These are phyloP conservation scores for Yarrowia galli DNA, from an alignment of 1,139 yeast genomes.

Conservation along the genomic window DNA sequence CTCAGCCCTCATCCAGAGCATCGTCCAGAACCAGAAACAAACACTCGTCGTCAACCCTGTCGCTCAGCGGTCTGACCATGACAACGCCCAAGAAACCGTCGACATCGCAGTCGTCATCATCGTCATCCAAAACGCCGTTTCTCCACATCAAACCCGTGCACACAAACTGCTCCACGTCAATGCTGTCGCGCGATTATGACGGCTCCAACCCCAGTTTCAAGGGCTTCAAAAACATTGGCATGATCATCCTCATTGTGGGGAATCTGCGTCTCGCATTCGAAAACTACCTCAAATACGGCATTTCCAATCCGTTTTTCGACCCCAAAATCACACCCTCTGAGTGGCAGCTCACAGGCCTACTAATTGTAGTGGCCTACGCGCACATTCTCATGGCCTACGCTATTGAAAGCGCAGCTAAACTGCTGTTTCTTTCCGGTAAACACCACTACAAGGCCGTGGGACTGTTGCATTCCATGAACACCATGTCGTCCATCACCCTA, in stretches of 20 bases:
- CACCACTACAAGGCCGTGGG: conserved; percentile 43
- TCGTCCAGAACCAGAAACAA: conserved; percentile 34
- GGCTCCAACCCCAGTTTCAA: conserved; percentile 45
- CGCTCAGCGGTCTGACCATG: conserved; percentile 17
- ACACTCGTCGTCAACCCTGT: conserved; percentile 26
- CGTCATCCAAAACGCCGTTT: conserved; percentile 19
- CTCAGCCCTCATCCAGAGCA: conserved; percentile 20
- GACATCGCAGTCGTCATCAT: neutral
- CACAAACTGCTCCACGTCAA: conserved; percentile 40
- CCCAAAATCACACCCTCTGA: conserved; percentile 51
- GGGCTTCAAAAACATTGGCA: conserved; percentile 54
- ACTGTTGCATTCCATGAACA: conserved; percentile 50
- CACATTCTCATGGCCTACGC: conserved; percentile 52
- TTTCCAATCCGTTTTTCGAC: conserved; percentile 48
- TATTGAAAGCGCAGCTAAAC: conserved; percentile 48
- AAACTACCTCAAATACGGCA: conserved; percentile 53
- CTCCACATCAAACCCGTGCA: conserved; percentile 37
- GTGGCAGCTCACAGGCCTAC: conserved; percentile 43
- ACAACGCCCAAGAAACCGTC: neutral
- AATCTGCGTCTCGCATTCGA: conserved; percentile 53
- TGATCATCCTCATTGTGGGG: conserved; percentile 52
- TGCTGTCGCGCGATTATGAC: conserved; percentile 43
- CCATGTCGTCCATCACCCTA: conserved; percentile 47
- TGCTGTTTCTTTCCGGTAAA: conserved; percentile 31
- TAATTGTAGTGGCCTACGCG: conserved; percentile 48